Base-by-base conservation (phyloP, 805 yeast genomes). In the Starmera quercuum region DNA sequence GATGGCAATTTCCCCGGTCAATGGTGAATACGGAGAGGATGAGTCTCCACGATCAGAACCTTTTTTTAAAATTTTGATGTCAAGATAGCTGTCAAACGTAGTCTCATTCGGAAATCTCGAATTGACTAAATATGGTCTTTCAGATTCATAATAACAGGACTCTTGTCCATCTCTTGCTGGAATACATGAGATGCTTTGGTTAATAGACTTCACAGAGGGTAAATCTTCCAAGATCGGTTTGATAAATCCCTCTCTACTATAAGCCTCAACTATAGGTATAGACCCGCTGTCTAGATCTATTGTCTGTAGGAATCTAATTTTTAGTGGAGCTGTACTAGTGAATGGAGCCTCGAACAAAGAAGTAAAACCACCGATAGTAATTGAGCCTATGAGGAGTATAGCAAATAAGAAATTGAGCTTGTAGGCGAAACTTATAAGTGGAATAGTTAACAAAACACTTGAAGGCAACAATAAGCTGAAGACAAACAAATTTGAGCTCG, bases 381-480 rank as follows among this genome's bases (percentile, higher is more conserved):
- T 51, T 3, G 66, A 47, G 9, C 61, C 34, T 0, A 66, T 39
- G 16, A 78, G 52, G 3, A 65, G 47, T 4, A 60, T 17, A 2
- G 73, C 65, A 26, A 75, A 54, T 12, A 72, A 39, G 31, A 71
- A 62, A 52, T 82, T 81, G 34, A 83, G 49, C 49, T 80, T 82
- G 58, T 80, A 81, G 26, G 75, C 58, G 50, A 83, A 83, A 6
- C 92, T 86, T 31, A 82, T 46, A 13, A 78, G 49, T 7, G 90
- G 81, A 3, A 65, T 28, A 0, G 68, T 60, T 5, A 74, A 39
- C 7, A 59, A 39, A 7, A 66, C 42, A 1, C 73, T 56, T 12
- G 65, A 45, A 4, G 48, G 33, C 4, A 64, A 40, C 4, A 68
- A 34, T 10, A 62, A 35, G 14, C 53, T 40, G 48, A 63, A 64